Conservation (phyloP, 768 basidiomycete species). For the Tylopilus sp. region DNA sequence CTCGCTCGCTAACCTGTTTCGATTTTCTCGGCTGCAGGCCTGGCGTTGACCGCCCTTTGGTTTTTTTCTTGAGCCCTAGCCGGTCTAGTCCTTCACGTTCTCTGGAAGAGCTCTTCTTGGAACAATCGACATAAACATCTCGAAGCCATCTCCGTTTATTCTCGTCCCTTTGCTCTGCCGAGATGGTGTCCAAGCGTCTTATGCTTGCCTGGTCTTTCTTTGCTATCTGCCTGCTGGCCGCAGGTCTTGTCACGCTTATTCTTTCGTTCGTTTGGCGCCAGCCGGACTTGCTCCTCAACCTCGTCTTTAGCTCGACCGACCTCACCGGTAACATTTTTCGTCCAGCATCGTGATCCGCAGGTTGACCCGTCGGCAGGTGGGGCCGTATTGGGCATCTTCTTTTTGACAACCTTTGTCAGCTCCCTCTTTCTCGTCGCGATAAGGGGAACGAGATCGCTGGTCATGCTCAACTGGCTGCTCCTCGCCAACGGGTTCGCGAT, state of each 20-base stretch:
- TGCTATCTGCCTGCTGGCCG: conserved; percentile 65
- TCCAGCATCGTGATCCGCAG: background rate
- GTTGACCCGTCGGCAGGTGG: conserved; percentile 48
- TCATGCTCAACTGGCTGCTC: conserved; percentile 74
- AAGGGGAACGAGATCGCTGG: conserved; percentile 64
- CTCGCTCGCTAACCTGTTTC: background rate
- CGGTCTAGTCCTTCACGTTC: conserved; percentile 45
- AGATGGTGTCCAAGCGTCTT: conserved; percentile 72
- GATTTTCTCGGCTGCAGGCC: conserved; percentile 39
- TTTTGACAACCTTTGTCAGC: conserved; percentile 64
- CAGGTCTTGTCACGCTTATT: conserved; percentile 60
- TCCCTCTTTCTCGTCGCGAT: conserved; percentile 72
- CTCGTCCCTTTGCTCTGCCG: background rate
- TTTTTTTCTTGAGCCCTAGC: conserved; percentile 37
- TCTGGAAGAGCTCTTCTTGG: conserved; percentile 45
- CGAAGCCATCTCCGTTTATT: background rate
- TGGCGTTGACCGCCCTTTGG: conserved; percentile 69
- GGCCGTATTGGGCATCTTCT: conserved; percentile 59
- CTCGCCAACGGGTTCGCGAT: conserved; percentile 60
- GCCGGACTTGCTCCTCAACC: conserved; percentile 67
- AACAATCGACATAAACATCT: conserved; percentile 11
- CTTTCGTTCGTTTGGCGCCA: conserved; percentile 71
- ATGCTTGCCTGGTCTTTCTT: conserved; percentile 72
- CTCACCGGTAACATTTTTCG: conserved; percentile 51
- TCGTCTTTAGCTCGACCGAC: conserved; percentile 57